Base-by-base conservation (phyloP, 2,329 filamentous ascomycete genomes). In the Tricladium varicosporioides region DNA sequence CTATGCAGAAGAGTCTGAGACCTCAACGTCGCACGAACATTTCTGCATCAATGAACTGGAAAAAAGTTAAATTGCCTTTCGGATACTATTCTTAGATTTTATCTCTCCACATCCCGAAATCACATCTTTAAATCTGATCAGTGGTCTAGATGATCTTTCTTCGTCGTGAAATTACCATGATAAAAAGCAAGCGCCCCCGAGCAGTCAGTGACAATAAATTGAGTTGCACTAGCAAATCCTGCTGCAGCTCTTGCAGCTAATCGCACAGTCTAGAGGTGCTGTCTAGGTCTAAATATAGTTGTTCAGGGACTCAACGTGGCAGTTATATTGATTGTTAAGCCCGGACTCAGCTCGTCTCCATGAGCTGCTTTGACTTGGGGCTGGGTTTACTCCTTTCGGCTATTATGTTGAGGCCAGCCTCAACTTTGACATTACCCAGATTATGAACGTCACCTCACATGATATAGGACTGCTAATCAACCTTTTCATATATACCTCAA, bases 251-350 rank as follows among this genome's bases (percentile, higher is more conserved):
- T 40, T 27, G 22, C 22, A 27, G 22, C 22, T 27, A 27, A 27
- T 27, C 22, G 36, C 36, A 40, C 36, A 50, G 31, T 36, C 9
- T 27, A 4, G 22, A 27, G 22, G 3, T 18, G 32, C 52, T 13
- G 47, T 19, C 16, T 47, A 44, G 10, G 18, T 48, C 54, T 56
- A 56, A 56, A 52, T 43, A 43, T 56, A 56, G 48, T n/a, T 14
- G 48, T 36, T 36, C 48, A 32, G 31, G 43, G 43, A 22, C 13
- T 3, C 43, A 46, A 32, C 14, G 44, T 42, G 18, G 18, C 5
- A 48, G 16, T 43, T 48, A 15, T 48, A 56, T 56, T 56, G 48
- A 40, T 56, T 51, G 42, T 50, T 43, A 43, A 52, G 43, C 54
- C 42, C 46, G 43, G 33, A 43, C 49, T 52, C 45, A 46, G 49